phyloP scores from a whole-genome alignment of 495 filamentous ascomycete genomes.

The Aspergillus cristatus region DNA sequence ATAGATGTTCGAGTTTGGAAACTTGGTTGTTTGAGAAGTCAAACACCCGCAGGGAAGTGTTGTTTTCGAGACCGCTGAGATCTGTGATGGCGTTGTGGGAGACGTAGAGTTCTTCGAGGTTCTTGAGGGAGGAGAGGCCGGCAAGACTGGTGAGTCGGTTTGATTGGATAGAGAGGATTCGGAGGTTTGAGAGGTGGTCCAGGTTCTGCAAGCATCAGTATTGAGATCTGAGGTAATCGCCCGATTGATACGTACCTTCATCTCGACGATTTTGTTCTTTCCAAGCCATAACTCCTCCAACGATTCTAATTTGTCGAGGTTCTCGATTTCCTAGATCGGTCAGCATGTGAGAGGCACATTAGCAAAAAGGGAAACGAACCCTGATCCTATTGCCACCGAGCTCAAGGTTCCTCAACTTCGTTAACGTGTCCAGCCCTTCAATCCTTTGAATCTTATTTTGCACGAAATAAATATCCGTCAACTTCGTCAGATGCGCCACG shows the following conservation, averaged over 20 bases:
- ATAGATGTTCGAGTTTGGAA: slow-evolving; percentile 61
- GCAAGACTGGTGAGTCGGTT: slow-evolving; percentile 81
- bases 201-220: slow-evolving; percentile 41
- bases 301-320: slow-evolving; percentile 63
- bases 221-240: background rate
- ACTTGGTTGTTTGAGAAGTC: slow-evolving; percentile 91
- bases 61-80: slow-evolving; percentile 65
- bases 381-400: slow-evolving; percentile 86
- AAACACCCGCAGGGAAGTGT: slow-evolving; percentile 61
- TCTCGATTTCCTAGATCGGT: slow-evolving; percentile 63
- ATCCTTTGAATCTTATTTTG: slow-evolving; percentile 89
- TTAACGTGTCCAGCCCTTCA: slow-evolving; percentile 71
- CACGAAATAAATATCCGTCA: slow-evolving; percentile 86
- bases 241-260: slow-evolving; percentile 44
- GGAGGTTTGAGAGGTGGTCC: slow-evolving; percentile 62
- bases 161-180: slow-evolving; percentile 91
- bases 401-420: slow-evolving; percentile 71
- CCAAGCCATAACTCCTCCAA: slow-evolving; percentile 92
- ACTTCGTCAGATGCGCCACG: slow-evolving; percentile 63
- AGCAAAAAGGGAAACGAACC: slow-evolving; percentile 23
- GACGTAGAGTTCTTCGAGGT: slow-evolving; percentile 92
- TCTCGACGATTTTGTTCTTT: slow-evolving; percentile 92
- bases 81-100: slow-evolving; percentile 89
- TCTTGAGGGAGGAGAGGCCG: slow-evolving; percentile 61
- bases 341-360: background rate